Evolutionary conservation across 306 rosid species (phyloP).

Genomic region (Pyrus communis): DNA sequence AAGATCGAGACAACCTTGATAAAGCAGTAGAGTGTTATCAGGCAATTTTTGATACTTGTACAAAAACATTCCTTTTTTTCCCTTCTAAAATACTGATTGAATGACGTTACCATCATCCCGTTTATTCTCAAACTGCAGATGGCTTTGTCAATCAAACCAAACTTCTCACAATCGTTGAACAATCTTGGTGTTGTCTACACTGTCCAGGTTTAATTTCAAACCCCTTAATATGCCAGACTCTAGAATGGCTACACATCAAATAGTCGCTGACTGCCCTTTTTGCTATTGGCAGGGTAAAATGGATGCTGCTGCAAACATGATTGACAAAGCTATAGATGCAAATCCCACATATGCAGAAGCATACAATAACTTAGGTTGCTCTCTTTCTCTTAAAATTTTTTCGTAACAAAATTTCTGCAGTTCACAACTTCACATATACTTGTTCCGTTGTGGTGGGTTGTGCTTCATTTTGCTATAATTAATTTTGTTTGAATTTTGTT

Average conservation of each 20-base stretch:
- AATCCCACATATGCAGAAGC: conserved; percentile 99
- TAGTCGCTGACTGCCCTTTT: conserved; percentile 16
- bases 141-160: conserved; percentile 89
- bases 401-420: background rate
- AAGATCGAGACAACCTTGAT: conserved; percentile 96
- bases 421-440: background rate
- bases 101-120: conserved; percentile 2
- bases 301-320: conserved; percentile 98
- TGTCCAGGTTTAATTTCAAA: conserved; percentile 63
- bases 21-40: conserved; percentile 99
- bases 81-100: conserved; percentile 4
- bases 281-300: conserved; percentile 79
- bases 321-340: conserved; percentile 93
- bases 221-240: conserved; percentile 11
- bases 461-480: background rate
- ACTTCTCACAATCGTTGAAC: conserved; percentile 94
- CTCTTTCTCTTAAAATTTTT: background rate
- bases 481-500: background rate
- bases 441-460: background rate
- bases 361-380: conserved; percentile 84
- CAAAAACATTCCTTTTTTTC: background rate
- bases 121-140: conserved; percentile 43
- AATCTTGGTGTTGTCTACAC: conserved; percentile 98
- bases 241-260: conserved; percentile 6
- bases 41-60: conserved; percentile 36